Conservation (phyloP, 345 rosid genomes). For the Euphorbia pulcherrima region DNA sequence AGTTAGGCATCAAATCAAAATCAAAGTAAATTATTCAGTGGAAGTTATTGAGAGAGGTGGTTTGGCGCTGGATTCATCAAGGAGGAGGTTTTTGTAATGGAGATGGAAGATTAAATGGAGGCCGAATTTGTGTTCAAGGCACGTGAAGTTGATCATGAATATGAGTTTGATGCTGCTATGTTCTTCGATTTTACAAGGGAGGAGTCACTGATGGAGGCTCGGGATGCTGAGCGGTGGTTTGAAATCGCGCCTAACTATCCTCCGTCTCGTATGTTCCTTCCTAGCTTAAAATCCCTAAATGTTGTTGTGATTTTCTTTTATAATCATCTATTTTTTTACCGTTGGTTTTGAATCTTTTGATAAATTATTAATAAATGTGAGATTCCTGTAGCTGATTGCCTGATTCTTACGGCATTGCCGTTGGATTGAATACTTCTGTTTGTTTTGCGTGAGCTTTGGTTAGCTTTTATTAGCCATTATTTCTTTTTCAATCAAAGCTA, state of each 20-base stretch:
- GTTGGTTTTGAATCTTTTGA: no score
- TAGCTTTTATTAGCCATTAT: neutral
- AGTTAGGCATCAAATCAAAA: neutral
- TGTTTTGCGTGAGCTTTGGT: neutral
- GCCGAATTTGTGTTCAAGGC: constrained; percentile 60
- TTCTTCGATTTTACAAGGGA: constrained; percentile 73
- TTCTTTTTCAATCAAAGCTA: neutral
- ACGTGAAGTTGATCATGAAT: constrained; percentile 68
- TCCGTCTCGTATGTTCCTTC: constrained; percentile 73
- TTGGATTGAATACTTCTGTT: neutral
- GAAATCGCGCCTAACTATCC: constrained; percentile 63
- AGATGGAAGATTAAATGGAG: constrained; percentile 44
- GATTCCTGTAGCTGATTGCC: neutral
- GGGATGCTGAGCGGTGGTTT: constrained; percentile 71
- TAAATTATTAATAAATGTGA: neutral
- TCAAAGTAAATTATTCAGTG: neutral
- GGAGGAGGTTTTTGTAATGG: neutral
- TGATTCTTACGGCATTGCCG: neutral
- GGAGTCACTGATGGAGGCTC: constrained; percentile 58
- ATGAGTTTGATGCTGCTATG: constrained; percentile 85
- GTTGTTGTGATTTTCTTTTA: neutral
- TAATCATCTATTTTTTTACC: neutral
- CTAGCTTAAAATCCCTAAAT: neutral
- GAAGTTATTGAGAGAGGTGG: neutral
- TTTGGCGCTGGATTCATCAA: neutral